These are phyloP conservation scores for Metschnikowia amazonensis DNA, from an alignment of 805 yeast genomes.

Conservation along the genomic window DNA sequence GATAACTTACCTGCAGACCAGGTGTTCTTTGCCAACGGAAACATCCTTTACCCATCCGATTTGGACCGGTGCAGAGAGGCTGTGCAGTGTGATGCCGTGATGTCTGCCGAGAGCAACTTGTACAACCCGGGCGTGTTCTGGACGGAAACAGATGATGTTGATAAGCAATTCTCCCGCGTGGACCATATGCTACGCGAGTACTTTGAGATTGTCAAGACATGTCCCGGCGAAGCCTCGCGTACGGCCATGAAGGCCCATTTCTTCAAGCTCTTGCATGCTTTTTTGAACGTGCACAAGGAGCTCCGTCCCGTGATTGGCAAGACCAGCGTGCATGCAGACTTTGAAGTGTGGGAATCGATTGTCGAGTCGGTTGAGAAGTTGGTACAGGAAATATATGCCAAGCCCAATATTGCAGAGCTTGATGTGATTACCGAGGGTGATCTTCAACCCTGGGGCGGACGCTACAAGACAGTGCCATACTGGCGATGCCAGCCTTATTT, in stretches of 20 bases:
- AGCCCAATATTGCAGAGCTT: slow-evolving; percentile 47
- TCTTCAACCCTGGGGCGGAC: slow-evolving; percentile 69
- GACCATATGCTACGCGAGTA: slow-evolving; percentile 82
- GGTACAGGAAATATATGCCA: slow-evolving; percentile 54
- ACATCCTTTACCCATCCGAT: slow-evolving; percentile 86
- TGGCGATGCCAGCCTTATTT: slow-evolving; percentile 98
- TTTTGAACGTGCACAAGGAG: slow-evolving; percentile 71
- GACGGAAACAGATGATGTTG: slow-evolving; percentile 47
- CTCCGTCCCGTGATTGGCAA: slow-evolving; percentile 69
- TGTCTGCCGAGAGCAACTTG: slow-evolving; percentile 96
- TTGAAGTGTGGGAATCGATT: slow-evolving; percentile 44
- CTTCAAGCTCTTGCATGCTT: slow-evolving; percentile 81
- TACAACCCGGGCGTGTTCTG: slow-evolving; percentile 91
- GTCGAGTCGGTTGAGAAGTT: slow-evolving; percentile 64
- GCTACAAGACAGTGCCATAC: slow-evolving; percentile 77
- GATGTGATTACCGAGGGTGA: slow-evolving; percentile 59
- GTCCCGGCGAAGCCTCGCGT: slow-evolving; percentile 68
- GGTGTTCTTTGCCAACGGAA: slow-evolving; percentile 92
- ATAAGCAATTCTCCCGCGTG: slow-evolving; percentile 77
- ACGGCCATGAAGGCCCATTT: slow-evolving; percentile 89
- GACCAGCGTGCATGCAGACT: slow-evolving; percentile 36
- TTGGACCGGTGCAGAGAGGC: slow-evolving; percentile 60
- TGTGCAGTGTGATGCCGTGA: slow-evolving; percentile 81
- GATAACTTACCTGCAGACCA: slow-evolving; percentile 76
- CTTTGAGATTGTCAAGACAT: slow-evolving; percentile 68